Percentiles rank a stretch among this genome's conserved stretches.
These are phyloP conservation scores for Xylaria sp. DNA, from an alignment of 2,329 filamentous ascomycete species.

Conservation along the genomic window DNA sequence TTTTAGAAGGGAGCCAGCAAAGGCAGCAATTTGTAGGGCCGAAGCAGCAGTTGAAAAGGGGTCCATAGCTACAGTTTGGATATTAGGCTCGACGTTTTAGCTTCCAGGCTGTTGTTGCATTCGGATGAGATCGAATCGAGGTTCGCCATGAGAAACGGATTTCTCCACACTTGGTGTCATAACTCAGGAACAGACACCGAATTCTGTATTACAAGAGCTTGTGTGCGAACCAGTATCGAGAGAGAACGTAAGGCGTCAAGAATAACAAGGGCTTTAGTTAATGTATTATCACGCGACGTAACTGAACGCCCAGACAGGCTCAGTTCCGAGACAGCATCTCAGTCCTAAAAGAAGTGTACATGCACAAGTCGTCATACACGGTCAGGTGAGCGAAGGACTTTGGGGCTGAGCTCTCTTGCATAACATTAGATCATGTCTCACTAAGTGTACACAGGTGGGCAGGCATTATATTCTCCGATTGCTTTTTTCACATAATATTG, in stretches of 20 bases:
- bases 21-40: conserved; percentile 36
- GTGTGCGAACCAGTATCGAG: not conserved
- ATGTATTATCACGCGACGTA: not conserved
- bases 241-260: not conserved
- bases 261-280: not conserved
- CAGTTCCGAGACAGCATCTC: not conserved
- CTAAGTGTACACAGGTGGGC: too few relatives aligned
- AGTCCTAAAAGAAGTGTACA: not conserved
- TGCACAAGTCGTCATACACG: not conserved
- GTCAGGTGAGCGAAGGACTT: too few relatives aligned
- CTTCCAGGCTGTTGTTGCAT: not conserved
- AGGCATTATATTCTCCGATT: too few relatives aligned
- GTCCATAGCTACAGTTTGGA: conserved; percentile 36
- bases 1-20: conserved; percentile 38
- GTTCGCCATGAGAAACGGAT: not conserved
- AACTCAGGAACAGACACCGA: not conserved
- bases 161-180: not conserved
- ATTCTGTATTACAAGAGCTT: not conserved
- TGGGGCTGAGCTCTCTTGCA: too few relatives aligned
- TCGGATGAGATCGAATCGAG: not conserved
- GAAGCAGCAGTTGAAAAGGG: conserved; percentile 39
- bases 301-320: not conserved
- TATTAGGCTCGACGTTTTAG: not conserved
- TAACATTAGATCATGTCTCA: too few relatives aligned
- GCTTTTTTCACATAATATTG: too few relatives aligned